These are phyloP conservation scores for Dalbergia cultrata DNA, from an alignment of 306 rosid species.

Conservation along the genomic window DNA sequence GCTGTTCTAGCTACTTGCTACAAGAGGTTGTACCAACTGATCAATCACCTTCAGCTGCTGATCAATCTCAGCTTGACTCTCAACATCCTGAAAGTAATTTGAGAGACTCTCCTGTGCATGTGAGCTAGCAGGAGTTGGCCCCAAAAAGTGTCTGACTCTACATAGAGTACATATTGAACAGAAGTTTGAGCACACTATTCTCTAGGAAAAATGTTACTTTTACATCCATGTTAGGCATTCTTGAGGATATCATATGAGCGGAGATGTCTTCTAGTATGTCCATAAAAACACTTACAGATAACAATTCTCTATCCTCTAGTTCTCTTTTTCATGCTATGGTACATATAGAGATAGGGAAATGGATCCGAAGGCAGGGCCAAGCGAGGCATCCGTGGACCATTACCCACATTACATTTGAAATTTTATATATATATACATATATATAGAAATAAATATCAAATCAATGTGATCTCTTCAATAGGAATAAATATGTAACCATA, in stretches of 20 bases:
- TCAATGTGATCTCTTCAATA: too few relatives aligned
- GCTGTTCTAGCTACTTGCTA: slow-evolving; percentile 78
- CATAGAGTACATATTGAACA: slow-evolving; percentile 32
- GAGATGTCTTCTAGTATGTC: too few relatives aligned
- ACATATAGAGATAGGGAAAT: background rate
- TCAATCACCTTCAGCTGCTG: slow-evolving; percentile 47
- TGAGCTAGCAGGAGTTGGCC: slow-evolving; percentile 36
- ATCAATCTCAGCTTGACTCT: slow-evolving; percentile 49
- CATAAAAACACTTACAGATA: too few relatives aligned
- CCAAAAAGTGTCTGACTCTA: background rate
- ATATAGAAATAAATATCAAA: too few relatives aligned
- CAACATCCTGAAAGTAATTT: slow-evolving; percentile 46
- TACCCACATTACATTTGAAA: too few relatives aligned
- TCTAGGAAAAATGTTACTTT: too few relatives aligned
- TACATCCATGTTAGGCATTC: too few relatives aligned
- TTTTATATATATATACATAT: too few relatives aligned
- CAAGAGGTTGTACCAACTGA: slow-evolving; percentile 24
- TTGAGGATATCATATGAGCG: too few relatives aligned
- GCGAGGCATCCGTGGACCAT: too few relatives aligned
- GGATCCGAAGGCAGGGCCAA: too few relatives aligned
- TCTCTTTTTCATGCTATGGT: slow-evolving; percentile 21
- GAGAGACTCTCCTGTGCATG: slow-evolving; percentile 39
- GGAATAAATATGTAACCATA: too few relatives aligned
- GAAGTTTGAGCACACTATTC: slow-evolving; percentile 33
- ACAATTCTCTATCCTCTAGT: slow-evolving; percentile 1